These are phyloP conservation scores for Daedaleopsis sinensis DNA, from an alignment of 768 basidiomycete species.

Conservation along the genomic window DNA sequence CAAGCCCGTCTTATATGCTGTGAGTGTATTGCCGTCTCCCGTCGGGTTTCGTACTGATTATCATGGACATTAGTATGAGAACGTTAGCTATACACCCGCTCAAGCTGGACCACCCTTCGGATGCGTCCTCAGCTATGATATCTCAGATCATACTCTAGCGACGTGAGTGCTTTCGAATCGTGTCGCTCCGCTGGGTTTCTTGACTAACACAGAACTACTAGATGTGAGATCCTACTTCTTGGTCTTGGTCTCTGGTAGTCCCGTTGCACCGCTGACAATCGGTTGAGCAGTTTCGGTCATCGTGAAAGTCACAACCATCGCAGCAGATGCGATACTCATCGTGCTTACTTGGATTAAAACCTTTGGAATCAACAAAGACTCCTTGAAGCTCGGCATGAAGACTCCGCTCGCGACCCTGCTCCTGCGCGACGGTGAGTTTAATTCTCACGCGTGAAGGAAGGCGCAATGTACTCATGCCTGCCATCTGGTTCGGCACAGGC, in stretches of 20 bases:
- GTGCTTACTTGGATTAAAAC: constrained; percentile 20
- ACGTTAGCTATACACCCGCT: constrained; percentile 1
- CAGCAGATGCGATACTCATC: constrained; percentile 11
- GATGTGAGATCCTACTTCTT: background rate
- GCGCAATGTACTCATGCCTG: background rate
- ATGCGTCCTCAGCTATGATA: background rate
- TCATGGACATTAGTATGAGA: constrained; percentile 3
- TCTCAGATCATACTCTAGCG: background rate
- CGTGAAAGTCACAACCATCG: constrained; percentile 4
- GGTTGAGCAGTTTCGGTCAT: constrained; percentile 1
- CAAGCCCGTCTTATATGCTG: constrained; percentile 7
- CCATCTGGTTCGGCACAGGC: background rate
- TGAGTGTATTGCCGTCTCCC: background rate
- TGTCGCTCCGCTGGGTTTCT: background rate
- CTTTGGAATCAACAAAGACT: constrained; percentile 3
- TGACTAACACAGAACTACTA: background rate
- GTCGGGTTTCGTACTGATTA: background rate
- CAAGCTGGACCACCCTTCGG: constrained; percentile 20
- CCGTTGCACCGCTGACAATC: background rate
- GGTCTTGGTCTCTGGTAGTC: background rate
- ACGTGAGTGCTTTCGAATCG: background rate
- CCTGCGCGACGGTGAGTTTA: constrained; percentile 12
- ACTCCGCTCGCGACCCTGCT: constrained; percentile 16
- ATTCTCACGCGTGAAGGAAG: no score
- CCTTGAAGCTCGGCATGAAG: background rate